Percentiles rank a stretch among this genome's conserved stretches.
These are phyloP conservation scores for Tetracladium marchalianum DNA, from an alignment of 495 filamentous ascomycete species.

Conservation along the genomic window DNA sequence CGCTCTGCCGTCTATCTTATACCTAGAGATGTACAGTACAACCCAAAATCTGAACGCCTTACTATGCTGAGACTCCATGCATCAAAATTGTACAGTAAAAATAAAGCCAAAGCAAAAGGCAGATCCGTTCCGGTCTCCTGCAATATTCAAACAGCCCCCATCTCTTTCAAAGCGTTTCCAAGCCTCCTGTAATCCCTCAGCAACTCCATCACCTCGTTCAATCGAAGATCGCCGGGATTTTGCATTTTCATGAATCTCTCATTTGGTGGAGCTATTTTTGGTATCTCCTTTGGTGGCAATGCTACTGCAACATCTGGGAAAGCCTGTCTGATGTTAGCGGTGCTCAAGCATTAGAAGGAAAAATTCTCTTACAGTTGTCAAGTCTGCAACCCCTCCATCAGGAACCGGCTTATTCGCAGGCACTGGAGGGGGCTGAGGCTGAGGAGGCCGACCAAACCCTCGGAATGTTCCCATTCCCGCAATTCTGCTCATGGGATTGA, in stretches of 20 bases:
- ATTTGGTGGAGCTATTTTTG: slow-evolving; percentile 57
- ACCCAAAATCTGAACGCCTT: no score
- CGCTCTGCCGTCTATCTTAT: no score
- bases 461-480: slow-evolving; percentile 44
- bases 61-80: no score
- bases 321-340: slow-evolving; percentile 27
- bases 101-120: background rate
- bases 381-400: slow-evolving; percentile 34
- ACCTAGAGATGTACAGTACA: no score
- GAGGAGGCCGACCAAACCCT: slow-evolving; percentile 57
- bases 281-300: slow-evolving; percentile 35
- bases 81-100: background rate
- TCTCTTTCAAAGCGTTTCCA: slow-evolving; percentile 53
- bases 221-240: slow-evolving; percentile 64
- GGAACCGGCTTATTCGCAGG: slow-evolving; percentile 17
- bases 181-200: slow-evolving; percentile 83
- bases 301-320: slow-evolving; percentile 48
- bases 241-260: slow-evolving; percentile 73
- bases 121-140: background rate
- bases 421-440: slow-evolving; percentile 18
- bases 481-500: slow-evolving; percentile 79
- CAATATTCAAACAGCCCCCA: slow-evolving; percentile 40
- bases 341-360: background rate
- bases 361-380: slow-evolving; percentile 34
- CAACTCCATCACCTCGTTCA: slow-evolving; percentile 74